Conservation (phyloP, 164 flowering plant species). For the Saururus chinensis region DNA sequence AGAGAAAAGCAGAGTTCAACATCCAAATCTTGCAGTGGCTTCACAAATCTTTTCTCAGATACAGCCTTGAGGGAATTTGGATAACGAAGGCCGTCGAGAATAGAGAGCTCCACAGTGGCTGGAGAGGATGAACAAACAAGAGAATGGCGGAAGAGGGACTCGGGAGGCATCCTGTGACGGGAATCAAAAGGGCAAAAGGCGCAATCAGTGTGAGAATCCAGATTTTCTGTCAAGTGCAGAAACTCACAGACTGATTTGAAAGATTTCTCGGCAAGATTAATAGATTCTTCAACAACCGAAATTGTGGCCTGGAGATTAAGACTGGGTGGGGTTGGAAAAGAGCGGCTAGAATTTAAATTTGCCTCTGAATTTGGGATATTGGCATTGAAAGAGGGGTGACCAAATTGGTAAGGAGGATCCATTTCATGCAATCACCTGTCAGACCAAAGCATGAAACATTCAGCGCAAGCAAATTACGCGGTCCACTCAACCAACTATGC, state of each 20-base stretch:
- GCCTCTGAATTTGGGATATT: neutral
- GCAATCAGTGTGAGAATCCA: conserved; percentile 10
- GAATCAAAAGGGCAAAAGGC: conserved; percentile 54
- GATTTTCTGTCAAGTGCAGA: conserved; percentile 6
- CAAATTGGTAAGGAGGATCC: neutral
- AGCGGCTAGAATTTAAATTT: neutral
- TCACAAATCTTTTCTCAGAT: conserved; percentile 13
- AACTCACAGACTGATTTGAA: conserved; percentile 22
- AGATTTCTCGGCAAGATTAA: conserved; percentile 29
- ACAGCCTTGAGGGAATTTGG: conserved; percentile 36
- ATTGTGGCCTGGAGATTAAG: conserved; percentile 21
- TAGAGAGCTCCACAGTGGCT: conserved; percentile 10
- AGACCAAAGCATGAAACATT: neutral
- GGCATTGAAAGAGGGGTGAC: neutral
- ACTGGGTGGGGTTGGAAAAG: conserved; percentile 3
- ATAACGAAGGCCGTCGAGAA: conserved; percentile 23
- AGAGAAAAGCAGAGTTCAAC: conserved; percentile 44
- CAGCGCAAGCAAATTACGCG: too few species aligned
- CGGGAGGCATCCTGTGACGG: conserved; percentile 53
- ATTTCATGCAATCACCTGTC: neutral
- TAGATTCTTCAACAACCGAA: conserved; percentile 27
- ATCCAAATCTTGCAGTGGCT: conserved; percentile 6
- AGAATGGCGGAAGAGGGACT: conserved; percentile 58
- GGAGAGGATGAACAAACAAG: conserved; percentile 51
- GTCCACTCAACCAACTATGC: too few species aligned